Evolutionary conservation across 2,329 filamentous ascomycete genomes (phyloP), one percentile per base, ranked within the genome.

Genomic region (Fusarium austroafricanum): DNA sequence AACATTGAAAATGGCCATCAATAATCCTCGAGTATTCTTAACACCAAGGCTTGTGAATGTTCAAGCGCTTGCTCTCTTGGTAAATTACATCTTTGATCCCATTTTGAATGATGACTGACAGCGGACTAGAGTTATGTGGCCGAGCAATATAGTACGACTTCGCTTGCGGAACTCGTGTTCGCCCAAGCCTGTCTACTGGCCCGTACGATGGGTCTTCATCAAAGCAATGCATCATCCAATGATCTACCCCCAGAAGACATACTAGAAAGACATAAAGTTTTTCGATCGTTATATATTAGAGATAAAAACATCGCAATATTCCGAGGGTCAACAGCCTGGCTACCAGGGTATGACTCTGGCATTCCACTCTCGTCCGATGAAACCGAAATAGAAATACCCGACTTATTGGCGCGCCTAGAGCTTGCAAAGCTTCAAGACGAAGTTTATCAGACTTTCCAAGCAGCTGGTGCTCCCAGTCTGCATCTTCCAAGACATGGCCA

Each of bases 151-250:
- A 73, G 72, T 21, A 67, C 72, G 4, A 63, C 65, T 3, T 61
- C 65, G 8, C 57, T 74, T 20, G 70, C 72, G 14, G 72, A 71
- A 37, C 37, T 73, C 2, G 54, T 74, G 10, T 74, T 74, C 35
- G 71, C 72, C 28, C 72, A 74, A 35, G 72, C 72, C 9, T 74
- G 72, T 20, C 46, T 71, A 6, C 50, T 74, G 31, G 72, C 72
- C 33, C 67, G 72, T 8, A 74, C 65, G 10, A 74, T 74, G 71
- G 72, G 72, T 1, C 69, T 74, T 38, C 71, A 74, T 54, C 72
- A 73, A 15, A 51, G 44, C 18, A 49, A 53, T n/a, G 64, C 70
- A 17, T 63, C 57, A 20, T 47, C 40, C 10, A 56, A 45, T 10
- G 43, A 51, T 17, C 18, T 44, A 1, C 23, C 53, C 3, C 40